Evolutionary conservation across 306 rosid genomes (phyloP).

Genomic region (Ormosia emarginata): DNA sequence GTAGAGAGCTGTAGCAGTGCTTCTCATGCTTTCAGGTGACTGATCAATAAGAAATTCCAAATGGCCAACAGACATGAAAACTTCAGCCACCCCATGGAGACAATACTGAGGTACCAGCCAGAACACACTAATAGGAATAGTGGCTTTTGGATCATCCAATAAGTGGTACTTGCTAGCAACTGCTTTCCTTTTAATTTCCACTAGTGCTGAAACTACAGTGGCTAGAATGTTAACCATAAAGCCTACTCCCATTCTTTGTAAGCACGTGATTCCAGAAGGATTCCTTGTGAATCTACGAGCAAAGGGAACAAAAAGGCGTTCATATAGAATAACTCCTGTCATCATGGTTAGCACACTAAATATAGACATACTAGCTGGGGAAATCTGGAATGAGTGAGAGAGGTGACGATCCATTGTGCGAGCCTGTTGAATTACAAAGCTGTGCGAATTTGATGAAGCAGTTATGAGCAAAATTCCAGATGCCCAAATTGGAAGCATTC

Average conservation of each 20-base stretch:
- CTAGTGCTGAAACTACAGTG: conserved; percentile 29
- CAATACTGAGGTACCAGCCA: conserved; percentile 58
- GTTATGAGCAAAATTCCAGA: conserved; percentile 39
- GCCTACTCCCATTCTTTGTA: conserved; percentile 66
- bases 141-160: conserved; percentile 36
- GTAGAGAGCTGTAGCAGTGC: conserved; percentile 44
- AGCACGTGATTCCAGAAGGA: conserved; percentile 54
- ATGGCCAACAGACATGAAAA: conserved; percentile 55
- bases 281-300: conserved; percentile 39
- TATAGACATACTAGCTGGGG: conserved; percentile 45
- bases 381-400: conserved; percentile 40
- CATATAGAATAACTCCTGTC: conserved; percentile 46
- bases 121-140: conserved; percentile 47
- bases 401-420: conserved; percentile 50
- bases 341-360: conserved; percentile 43
- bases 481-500: conserved; percentile 58
- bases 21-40: conserved; percentile 59
- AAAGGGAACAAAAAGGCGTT: conserved; percentile 48
- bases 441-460: conserved; percentile 39
- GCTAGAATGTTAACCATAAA: conserved; percentile 37
- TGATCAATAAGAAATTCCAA: conserved; percentile 62
- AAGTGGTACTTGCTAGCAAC: conserved; percentile 33
- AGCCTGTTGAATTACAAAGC: conserved; percentile 56
- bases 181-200: conserved; percentile 42
- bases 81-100: conserved; percentile 48